phyloP scores from a whole-genome alignment of 192 early-diverging fungal species.

The Podila verticillata region DNA sequence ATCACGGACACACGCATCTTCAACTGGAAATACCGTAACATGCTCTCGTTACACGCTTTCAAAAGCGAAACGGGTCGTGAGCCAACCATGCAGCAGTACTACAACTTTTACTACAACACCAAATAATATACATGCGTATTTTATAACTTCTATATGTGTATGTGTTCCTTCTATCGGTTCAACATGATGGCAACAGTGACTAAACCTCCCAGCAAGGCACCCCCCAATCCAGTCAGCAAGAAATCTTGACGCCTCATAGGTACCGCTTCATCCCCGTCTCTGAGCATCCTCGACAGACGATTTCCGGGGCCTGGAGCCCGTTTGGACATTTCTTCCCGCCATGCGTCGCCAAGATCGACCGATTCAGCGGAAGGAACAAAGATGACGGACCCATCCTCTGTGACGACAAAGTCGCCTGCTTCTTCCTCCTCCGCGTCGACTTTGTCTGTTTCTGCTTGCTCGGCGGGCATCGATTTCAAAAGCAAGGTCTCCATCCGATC shows the following conservation, averaged over 20 bases:
- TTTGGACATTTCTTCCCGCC: conserved; percentile 17
- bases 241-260: conserved; percentile 28
- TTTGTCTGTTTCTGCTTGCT: conserved; percentile 1
- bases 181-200: conserved; percentile 36
- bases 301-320: background rate
- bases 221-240: conserved; percentile 33
- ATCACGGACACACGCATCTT: background rate
- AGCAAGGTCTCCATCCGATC: conserved; percentile 31
- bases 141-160: background rate
- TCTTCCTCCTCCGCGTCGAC: conserved; percentile 23
- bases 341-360: conserved; percentile 19
- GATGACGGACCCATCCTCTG: background rate
- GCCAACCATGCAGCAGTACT: conserved; percentile 5
- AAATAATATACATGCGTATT: too few species aligned
- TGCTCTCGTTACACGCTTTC: background rate
- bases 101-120: background rate
- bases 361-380: background rate
- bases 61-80: background rate
- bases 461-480: conserved; percentile 1
- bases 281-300: conserved; percentile 21
- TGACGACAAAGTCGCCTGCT: conserved; percentile 6
- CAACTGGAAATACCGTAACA: background rate
- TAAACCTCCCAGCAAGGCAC: conserved; percentile 38
- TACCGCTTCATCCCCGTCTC: conserved; percentile 31
- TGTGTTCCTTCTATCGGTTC: conserved; percentile 13